Percentiles rank a stretch among this genome's conserved stretches.
Conservation (phyloP, 495 filamentous ascomycete species). For the Aspergillus steynii region DNA sequence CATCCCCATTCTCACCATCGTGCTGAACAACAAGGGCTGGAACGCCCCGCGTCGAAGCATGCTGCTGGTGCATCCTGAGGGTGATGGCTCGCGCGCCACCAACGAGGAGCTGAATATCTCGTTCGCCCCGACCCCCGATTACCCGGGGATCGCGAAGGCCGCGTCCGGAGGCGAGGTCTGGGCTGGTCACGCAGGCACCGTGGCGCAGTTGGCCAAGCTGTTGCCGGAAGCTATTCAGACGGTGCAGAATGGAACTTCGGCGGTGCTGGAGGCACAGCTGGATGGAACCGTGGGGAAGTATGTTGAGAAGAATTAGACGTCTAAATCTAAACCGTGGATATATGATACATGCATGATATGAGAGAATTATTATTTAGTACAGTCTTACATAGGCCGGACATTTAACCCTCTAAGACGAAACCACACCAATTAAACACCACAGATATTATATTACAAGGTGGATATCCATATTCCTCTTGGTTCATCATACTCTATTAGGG, state of each 20-base stretch:
- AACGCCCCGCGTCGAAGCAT: conserved; percentile 78
- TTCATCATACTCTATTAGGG: too few species aligned
- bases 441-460: too few species aligned
- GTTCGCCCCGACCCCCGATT: conserved; percentile 84
- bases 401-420: too few species aligned
- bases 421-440: too few species aligned
- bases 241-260: conserved; percentile 65
- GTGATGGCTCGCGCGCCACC: conserved; percentile 70
- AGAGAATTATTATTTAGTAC: too few species aligned
- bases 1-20: conserved; percentile 86
- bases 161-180: conserved; percentile 78
- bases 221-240: conserved; percentile 66
- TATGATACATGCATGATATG: neutral
- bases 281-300: conserved; percentile 48
- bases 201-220: conserved; percentile 58
- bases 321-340: neutral
- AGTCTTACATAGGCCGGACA: too few species aligned
- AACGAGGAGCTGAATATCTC: conserved; percentile 90
- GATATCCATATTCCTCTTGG: too few species aligned
- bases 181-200: conserved; percentile 65
- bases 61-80: conserved; percentile 81
- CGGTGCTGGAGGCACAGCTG: conserved; percentile 63
- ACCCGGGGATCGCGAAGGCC: conserved; percentile 87
- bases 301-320: conserved; percentile 24
- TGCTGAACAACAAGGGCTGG: conserved; percentile 95